Base-by-base conservation (phyloP, 129 eudicot species). In the Solidago caesia region DNA sequence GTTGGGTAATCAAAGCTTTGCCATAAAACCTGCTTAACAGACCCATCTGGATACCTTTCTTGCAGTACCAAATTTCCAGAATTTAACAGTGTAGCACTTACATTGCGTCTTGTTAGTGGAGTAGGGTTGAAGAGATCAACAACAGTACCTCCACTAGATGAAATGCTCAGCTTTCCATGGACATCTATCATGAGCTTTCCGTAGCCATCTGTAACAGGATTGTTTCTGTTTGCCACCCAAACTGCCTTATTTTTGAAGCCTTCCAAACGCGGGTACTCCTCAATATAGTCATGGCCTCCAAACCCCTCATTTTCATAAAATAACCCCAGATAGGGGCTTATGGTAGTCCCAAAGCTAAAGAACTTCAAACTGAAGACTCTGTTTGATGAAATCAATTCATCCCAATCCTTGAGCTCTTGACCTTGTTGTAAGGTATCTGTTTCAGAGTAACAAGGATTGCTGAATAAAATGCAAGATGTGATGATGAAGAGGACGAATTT, bases 1-100 rank as follows among this genome's bases (percentile, higher is more conserved):
- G 87, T 79, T 4, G 90, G 90, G 55, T 86, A 44, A 74, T 86
- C 90, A 69, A 82, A 86, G 70, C 90, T 86, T 67, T 80, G 85
- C 90, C 87, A 86, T 39, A 82, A 75, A 9, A 77, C 64, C 68
- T 7, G 62, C 21, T 63, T 71, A 66, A 65, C 57, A 0, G 84
- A 75, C 51, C 84, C 73, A 39, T 62, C 39, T 25, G 72, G 44
- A 27, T 79, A 51, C 70, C 79, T 10, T 73, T 75, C 80, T n/a
- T 44, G 68, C 39, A 82, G 49, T 53, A 79, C 73, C 11, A 82
- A 73, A 66, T 85, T 82, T 9, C 87, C 87, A 12, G 73, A n/a
- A 76, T 85, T 77, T 53, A 65, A 65, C 12, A 85, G 72, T 27
- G 59, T 68, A 8, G 59, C 85, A 67, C 68, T 77, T 11, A 64